Conservation (phyloP, 352 stramenopile genomes). For the Phytophthora sp. region DNA sequence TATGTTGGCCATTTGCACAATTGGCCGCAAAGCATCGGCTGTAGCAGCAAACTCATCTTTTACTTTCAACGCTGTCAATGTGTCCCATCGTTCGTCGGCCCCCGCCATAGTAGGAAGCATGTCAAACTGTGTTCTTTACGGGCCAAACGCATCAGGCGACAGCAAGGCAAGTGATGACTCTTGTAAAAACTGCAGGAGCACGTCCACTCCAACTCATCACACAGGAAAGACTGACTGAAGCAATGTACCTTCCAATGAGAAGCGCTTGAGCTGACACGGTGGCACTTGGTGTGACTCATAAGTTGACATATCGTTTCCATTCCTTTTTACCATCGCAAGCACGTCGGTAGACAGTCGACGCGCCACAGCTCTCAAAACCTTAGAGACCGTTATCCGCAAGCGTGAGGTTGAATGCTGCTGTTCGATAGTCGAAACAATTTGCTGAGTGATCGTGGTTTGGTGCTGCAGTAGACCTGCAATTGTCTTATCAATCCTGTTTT, state of each 20-base stretch:
- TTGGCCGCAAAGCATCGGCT: not conserved
- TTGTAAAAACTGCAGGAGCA: slow-evolving; percentile 8
- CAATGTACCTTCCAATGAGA: slow-evolving; percentile 8
- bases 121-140: not conserved
- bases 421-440: slow-evolving; percentile 8
- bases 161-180: slow-evolving; percentile 9
- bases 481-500: slow-evolving; percentile 21
- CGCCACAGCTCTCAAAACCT: slow-evolving; percentile 6
- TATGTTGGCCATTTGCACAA: slow-evolving; percentile 17
- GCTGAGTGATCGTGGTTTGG: slow-evolving; percentile 2
- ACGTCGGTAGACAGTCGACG: not conserved
- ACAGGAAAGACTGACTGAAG: not conserved
- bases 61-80: not conserved
- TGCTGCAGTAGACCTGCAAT: slow-evolving; percentile 16
- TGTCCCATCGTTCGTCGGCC: slow-evolving; percentile 10
- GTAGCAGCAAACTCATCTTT: slow-evolving; percentile 1
- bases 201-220: not conserved
- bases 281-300: slow-evolving; percentile 20
- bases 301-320: slow-evolving; percentile 20
- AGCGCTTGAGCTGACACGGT: slow-evolving; percentile 18
- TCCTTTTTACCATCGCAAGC: slow-evolving; percentile 13
- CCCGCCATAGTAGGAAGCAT: slow-evolving; percentile 1
- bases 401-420: slow-evolving; percentile 3
- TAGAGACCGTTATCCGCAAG: not conserved
- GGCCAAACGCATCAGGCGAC: slow-evolving; percentile 4